These are phyloP conservation scores for Cercospora berteroae DNA, from an alignment of 2,329 filamentous ascomycete species.

Conservation along the genomic window DNA sequence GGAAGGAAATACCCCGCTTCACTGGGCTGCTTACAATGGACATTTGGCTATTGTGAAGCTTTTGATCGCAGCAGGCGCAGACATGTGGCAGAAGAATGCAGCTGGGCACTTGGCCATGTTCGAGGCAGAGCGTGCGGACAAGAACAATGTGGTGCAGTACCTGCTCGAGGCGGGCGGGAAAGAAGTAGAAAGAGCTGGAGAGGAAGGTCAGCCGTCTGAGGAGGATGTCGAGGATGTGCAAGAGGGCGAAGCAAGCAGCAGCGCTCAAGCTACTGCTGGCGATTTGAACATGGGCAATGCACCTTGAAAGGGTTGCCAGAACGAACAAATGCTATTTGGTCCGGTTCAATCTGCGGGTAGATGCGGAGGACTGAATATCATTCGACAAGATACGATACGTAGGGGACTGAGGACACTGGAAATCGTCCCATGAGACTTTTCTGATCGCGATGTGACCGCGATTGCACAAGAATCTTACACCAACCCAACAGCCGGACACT, in stretches of 20 bases:
- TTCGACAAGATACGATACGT: neutral
- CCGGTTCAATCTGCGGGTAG: neutral
- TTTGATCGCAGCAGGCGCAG: constrained; percentile 72
- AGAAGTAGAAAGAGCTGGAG: constrained; percentile 30
- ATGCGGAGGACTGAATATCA: neutral
- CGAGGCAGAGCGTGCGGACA: constrained; percentile 51
- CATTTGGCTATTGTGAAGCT: constrained; percentile 77
- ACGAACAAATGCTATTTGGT: neutral
- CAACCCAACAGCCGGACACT: too few species aligned
- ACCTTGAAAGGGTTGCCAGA: too few species aligned
- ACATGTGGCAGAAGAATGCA: constrained; percentile 74
- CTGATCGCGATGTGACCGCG: too few species aligned
- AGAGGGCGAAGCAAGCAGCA: constrained; percentile 21
- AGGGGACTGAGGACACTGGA: too few species aligned
- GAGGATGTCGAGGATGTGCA: constrained; percentile 26
- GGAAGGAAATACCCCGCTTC: constrained; percentile 84
- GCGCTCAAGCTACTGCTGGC: constrained; percentile 15
- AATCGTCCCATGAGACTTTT: too few species aligned
- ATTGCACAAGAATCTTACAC: too few species aligned
- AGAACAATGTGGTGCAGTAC: constrained; percentile 50
- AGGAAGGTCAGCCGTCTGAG: constrained; percentile 21
- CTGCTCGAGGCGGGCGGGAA: constrained; percentile 49
- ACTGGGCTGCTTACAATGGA: constrained; percentile 91
- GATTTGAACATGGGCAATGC: constrained; percentile 16
- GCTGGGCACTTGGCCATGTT: constrained; percentile 68